Conservation (phyloP, 2,329 filamentous ascomycete genomes). For the Clathrospora elynae region DNA sequence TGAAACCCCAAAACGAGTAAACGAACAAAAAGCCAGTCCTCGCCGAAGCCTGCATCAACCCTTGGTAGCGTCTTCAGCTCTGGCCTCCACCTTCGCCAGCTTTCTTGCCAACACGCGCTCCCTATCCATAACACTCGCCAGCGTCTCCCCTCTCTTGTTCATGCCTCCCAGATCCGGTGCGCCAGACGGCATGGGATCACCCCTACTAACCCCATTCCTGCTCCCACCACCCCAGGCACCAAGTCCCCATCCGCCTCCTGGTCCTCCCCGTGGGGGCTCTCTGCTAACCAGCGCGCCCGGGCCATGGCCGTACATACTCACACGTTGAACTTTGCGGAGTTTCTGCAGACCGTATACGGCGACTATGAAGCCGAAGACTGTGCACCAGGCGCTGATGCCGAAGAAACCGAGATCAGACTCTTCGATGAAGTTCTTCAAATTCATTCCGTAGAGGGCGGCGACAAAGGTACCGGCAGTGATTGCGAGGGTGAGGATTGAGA, state of each 20-base stretch:
- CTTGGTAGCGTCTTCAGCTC: constrained; percentile 27
- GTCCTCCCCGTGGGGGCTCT: constrained; percentile 9
- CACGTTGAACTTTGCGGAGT: constrained; percentile 81
- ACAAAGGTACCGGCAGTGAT: constrained; percentile 93
- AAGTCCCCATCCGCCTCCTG: constrained; percentile 31
- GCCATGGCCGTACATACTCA: constrained; percentile 76
- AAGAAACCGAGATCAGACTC: constrained; percentile 87
- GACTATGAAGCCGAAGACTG: constrained; percentile 74
- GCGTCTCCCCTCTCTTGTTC: constrained; percentile 27
- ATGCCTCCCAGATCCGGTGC: constrained; percentile 20
- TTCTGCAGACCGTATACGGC: constrained; percentile 83
- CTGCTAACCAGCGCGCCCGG: constrained; percentile 26
- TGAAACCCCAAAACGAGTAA: constrained; percentile 8
- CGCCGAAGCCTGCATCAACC: constrained; percentile 5
- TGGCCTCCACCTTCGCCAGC: constrained; percentile 36
- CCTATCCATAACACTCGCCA: constrained; percentile 35
- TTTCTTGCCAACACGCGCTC: constrained; percentile 35
- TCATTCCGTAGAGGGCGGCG: constrained; percentile 99
- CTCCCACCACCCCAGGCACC: constrained; percentile 39
- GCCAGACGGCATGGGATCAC: constrained; percentile 22
- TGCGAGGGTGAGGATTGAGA: constrained; percentile 93
- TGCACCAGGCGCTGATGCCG: constrained; percentile 72
- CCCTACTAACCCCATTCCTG: constrained; percentile 27
- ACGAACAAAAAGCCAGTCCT: constrained; percentile 1
- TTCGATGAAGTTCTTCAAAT: constrained; percentile 97